Evolutionary conservation across 305 asterid genomes (phyloP).

Genomic region (Solanum hybrid): DNA sequence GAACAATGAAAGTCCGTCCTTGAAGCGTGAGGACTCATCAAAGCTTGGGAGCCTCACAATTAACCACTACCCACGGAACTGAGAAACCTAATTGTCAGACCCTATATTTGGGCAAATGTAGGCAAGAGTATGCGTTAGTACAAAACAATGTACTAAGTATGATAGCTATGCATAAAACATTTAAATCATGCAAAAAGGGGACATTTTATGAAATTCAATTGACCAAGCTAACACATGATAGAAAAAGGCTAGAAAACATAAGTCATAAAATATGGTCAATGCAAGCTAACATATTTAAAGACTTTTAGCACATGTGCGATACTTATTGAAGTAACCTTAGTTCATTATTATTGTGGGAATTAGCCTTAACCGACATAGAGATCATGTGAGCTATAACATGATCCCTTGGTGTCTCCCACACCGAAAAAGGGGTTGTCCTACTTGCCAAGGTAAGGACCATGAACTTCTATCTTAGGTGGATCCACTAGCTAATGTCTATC

Average conservation of each 20-base stretch:
- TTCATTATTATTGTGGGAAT: not conserved
- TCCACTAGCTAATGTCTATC: not conserved
- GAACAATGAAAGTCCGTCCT: not conserved
- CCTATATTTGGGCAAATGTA: too few species aligned
- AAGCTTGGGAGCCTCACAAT: not conserved
- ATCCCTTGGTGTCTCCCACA: not conserved
- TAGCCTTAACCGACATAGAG: not conserved
- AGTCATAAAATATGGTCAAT: not conserved
- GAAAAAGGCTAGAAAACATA: not conserved
- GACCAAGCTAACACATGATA: not conserved
- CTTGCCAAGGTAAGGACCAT: not conserved
- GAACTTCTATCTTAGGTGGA: not conserved
- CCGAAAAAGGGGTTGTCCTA: not conserved
- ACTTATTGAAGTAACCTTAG: not conserved
- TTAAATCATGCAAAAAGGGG: not conserved
- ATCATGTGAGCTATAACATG: not conserved
- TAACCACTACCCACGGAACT: not conserved
- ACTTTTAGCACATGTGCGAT: not conserved
- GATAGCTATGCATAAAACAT: not conserved
- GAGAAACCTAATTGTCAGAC: not conserved
- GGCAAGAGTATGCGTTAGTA: not conserved
- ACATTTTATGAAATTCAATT: not conserved
- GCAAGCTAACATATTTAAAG: not conserved
- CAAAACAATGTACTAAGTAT: not conserved
- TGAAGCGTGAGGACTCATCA: not conserved